A percentile compares a stretch with the other conserved stretches of the same genome.
These are phyloP conservation scores for Gliomastix tumulicola DNA, from an alignment of 2,329 filamentous ascomycete genomes.

Conservation along the genomic window DNA sequence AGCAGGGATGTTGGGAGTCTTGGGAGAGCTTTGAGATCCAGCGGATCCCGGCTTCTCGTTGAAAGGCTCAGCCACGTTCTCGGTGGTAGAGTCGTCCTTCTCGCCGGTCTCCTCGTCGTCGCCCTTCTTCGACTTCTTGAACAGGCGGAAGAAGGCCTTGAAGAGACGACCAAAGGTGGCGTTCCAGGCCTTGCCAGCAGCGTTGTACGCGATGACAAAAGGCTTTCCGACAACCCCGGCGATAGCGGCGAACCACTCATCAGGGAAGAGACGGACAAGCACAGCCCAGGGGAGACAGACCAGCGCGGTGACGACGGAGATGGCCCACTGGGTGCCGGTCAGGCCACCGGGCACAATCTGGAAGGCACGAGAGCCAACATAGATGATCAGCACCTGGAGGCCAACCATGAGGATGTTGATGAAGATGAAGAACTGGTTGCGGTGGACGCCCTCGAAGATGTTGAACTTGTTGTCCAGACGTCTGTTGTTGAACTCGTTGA, in stretches of 20 bases:
- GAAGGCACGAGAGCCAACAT: conserved; percentile 48
- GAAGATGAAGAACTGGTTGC: conserved; percentile 50
- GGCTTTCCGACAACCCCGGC: conserved; percentile 3
- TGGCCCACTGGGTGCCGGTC: conserved; percentile 45
- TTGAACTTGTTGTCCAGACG: conserved; percentile 57
- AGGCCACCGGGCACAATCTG: conserved; percentile 28
- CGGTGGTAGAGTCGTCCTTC: background rate
- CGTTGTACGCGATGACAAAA: conserved; percentile 2
- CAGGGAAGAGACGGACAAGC: conserved; percentile 41
- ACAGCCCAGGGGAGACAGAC: conserved; percentile 43
- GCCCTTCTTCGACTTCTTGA: conserved; percentile 3
- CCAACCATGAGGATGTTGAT: conserved; percentile 53
- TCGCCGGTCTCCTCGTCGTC: background rate
- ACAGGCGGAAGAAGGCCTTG: background rate
- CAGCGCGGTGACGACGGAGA: conserved; percentile 38
- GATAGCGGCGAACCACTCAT: conserved; percentile 25
- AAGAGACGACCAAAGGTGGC: conserved; percentile 4
- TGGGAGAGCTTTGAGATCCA: no score
- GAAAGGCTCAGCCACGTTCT: background rate
- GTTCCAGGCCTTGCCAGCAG: conserved; percentile 3
- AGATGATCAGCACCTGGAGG: conserved; percentile 50
- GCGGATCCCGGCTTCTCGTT: conserved; percentile 2
- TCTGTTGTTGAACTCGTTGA: conserved; percentile 59
- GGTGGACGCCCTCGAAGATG: conserved; percentile 49
- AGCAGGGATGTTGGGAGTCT: conserved; percentile 3